These are phyloP conservation scores for Aspergillus costaricaensis DNA, from an alignment of 2,329 filamentous ascomycete genomes.

Conservation along the genomic window DNA sequence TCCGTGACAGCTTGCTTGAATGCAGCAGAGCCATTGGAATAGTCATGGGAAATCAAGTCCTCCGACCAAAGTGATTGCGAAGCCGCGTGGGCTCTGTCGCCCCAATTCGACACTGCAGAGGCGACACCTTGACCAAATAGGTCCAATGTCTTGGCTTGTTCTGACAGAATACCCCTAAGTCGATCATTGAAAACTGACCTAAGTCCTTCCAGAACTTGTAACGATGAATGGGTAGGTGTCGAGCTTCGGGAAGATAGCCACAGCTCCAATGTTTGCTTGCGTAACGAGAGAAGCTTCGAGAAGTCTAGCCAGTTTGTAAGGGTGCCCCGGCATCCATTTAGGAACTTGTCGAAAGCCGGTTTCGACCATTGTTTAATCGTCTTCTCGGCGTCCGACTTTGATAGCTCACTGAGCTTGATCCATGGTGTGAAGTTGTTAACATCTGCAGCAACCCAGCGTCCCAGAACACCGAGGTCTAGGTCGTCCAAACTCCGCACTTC, in stretches of 20 bases:
- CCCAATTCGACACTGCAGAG: slow-evolving; percentile 63
- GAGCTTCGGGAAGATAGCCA: slow-evolving; percentile 72
- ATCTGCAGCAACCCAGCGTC: slow-evolving; percentile 78
- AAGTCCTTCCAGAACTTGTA: slow-evolving; percentile 68
- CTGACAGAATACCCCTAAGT: slow-evolving; percentile 63
- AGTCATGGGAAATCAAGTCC: slow-evolving; percentile 64
- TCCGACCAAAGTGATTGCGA: slow-evolving; percentile 67
- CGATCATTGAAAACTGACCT: slow-evolving; percentile 69
- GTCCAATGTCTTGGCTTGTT: slow-evolving; percentile 65
- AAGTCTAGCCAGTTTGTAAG: slow-evolving; percentile 66
- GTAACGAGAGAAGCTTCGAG: slow-evolving; percentile 67
- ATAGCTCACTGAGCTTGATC: slow-evolving; percentile 76
- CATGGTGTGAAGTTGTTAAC: slow-evolving; percentile 85
- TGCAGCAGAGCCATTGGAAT: slow-evolving; percentile 63
- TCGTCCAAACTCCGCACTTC: slow-evolving; percentile 67
- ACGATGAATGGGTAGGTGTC: slow-evolving; percentile 54
- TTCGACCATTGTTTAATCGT: slow-evolving; percentile 66
- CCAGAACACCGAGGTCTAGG: slow-evolving; percentile 74
- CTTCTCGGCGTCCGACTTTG: slow-evolving; percentile 60
- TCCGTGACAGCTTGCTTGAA: slow-evolving; percentile 72
- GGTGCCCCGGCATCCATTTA: slow-evolving; percentile 63
- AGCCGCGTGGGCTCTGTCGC: slow-evolving; percentile 53
- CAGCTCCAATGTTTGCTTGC: slow-evolving; percentile 69
- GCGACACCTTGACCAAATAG: slow-evolving; percentile 66
- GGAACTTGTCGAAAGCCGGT: slow-evolving; percentile 60